phyloP scores from a whole-genome alignment of 768 basidiomycete species.

The Mrakia gelida region DNA sequence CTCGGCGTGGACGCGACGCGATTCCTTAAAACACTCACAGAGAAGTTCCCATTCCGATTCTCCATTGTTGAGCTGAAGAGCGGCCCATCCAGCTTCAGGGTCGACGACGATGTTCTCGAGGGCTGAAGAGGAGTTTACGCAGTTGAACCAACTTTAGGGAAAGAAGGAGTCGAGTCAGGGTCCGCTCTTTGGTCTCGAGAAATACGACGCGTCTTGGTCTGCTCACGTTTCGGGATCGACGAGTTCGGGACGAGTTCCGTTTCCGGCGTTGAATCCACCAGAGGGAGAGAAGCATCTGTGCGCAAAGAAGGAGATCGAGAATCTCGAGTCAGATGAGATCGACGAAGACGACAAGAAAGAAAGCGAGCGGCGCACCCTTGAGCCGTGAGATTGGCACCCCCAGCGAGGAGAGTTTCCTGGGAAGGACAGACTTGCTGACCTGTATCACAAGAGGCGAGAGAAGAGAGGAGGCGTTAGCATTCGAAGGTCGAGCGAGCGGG shows the following conservation, averaged over 20 bases:
- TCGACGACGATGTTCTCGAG: conserved; percentile 3
- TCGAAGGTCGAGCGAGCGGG: neutral
- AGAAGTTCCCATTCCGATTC: neutral
- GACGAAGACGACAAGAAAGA: neutral
- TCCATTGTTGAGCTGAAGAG: neutral
- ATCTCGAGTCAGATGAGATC: neutral
- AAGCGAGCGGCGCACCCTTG: neutral
- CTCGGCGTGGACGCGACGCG: neutral
- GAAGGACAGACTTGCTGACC: neutral
- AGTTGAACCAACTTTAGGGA: neutral
- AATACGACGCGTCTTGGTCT: neutral
- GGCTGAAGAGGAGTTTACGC: neutral
- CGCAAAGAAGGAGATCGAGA: neutral
- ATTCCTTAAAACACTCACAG: neutral
- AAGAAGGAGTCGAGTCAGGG: neutral
- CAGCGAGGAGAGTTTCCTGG: neutral
- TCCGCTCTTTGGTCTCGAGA: too few species aligned
- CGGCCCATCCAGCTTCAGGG: neutral
- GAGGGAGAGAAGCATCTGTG: neutral
- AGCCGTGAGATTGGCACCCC: neutral
- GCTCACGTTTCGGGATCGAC: neutral
- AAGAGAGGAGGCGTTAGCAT: neutral
- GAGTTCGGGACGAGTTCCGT: neutral
- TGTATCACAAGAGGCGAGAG: neutral
- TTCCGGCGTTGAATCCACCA: neutral